Evolutionary conservation across 1,284 basidiomycete species (phyloP), one percentile per base, ranked within the genome.

Genomic region (Gymnopus androsaceus): DNA sequence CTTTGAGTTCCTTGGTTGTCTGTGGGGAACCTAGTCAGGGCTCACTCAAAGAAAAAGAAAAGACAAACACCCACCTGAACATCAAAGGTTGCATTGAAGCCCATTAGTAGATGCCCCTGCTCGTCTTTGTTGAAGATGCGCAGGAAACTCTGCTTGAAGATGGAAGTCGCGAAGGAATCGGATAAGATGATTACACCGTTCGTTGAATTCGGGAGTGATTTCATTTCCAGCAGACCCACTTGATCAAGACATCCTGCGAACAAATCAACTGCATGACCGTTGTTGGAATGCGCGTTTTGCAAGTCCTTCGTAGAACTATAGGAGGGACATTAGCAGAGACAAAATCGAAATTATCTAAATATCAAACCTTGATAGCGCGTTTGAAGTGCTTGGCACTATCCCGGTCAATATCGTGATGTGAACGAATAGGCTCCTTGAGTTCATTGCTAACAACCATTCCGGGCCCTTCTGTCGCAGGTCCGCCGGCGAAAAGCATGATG

Each of bases 231-330:
- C 55, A 99, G 77, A 63, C 97, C 97, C 64, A 99, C 93, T 77
- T 99, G 97, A 73, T 99, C 96, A 31, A 99, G 82, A 70, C 96
- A 99, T 41, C 97, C 97, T 40, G 95, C 94, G 67, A 98, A 99
- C 55, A 99, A 80, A 70, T 99, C 97, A 56, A 99, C 82, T 4
- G 92, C 88, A 68, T 99, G 96, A 0, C 97, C 97, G 61, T 97
- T 98, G 72, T 89, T 87, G 4, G 97, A 95, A 2, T n/a, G 84
- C 94, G 50, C 97, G 87, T 70, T 94, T 94, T n/a, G 95, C 92
- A 19, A 99, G 84, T 33, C 83, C 85, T 76, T 99, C 97, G 73
- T 98, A 99, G 75, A 95, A 98, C 92, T 95, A 31, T 25, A 19
- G 57, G 6, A 55, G 2, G 51, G 25, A 15, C 37, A 41, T 54